Evolutionary conservation across 83 land plant genomes (phyloP).

Genomic region (Larix sibirica): DNA sequence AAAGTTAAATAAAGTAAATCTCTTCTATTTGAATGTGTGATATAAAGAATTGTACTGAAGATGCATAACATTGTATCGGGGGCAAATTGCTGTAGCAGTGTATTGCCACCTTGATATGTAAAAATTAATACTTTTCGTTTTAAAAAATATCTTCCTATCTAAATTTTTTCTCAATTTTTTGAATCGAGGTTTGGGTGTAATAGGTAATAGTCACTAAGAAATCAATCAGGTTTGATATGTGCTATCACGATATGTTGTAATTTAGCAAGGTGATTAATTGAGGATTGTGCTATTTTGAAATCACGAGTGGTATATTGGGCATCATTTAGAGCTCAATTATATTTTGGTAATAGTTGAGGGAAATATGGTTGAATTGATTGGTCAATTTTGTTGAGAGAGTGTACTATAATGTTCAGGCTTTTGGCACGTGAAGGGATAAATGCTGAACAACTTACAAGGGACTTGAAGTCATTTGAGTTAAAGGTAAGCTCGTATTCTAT

Average conservation of each 20-base stretch:
- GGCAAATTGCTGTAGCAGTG: too few relatives aligned
- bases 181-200: too few relatives aligned
- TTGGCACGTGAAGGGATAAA: slow-evolving; percentile 98
- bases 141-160: too few relatives aligned
- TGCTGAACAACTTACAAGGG: slow-evolving; percentile 98
- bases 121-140: too few relatives aligned
- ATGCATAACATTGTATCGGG: too few relatives aligned
- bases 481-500: slow-evolving; percentile 55
- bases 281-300: not conserved
- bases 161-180: too few relatives aligned
- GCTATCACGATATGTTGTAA: not conserved
- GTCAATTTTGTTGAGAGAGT: not conserved
- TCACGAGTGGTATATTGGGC: not conserved
- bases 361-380: not conserved
- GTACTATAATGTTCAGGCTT: slow-evolving; percentile 41
- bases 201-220: too few relatives aligned
- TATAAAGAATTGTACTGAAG: too few relatives aligned
- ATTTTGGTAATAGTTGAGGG: not conserved
- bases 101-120: too few relatives aligned
- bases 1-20: too few relatives aligned
- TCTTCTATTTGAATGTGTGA: too few relatives aligned
- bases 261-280: not conserved
- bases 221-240: too few relatives aligned
- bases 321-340: not conserved
- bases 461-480: slow-evolving; percentile 93